Evolutionary conservation across 805 yeast species (phyloP).

Genomic region (Myxozyma monticola): DNA sequence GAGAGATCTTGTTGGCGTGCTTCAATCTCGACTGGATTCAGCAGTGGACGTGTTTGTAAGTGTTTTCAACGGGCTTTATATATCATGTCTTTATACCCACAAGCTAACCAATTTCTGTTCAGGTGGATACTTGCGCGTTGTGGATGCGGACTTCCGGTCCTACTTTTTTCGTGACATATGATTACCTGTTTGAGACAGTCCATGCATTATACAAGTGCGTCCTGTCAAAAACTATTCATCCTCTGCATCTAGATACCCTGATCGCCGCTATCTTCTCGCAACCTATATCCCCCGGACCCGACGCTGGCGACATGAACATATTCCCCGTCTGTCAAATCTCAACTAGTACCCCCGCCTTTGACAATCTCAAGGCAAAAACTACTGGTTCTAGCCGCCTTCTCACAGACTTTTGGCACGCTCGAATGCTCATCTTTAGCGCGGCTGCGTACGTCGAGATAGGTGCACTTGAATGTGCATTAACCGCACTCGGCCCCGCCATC

Average conservation of each 20-base stretch:
- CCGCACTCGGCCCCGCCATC: conserved; percentile 10
- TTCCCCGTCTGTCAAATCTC: no score
- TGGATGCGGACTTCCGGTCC: no score
- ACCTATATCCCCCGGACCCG: no score
- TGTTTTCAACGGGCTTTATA: neutral
- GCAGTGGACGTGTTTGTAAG: conserved; percentile 2
- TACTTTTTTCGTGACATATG: conserved; percentile 9
- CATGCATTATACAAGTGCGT: conserved; percentile 9
- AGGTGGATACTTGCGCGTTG: no score
- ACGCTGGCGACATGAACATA: no score
- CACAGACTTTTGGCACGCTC: conserved; percentile 10
- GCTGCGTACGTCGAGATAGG: neutral
- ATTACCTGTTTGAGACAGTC: conserved; percentile 16
- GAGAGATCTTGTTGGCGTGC: neutral
- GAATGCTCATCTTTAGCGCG: conserved; percentile 7
- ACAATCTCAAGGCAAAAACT: no score
- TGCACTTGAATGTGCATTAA: conserved; percentile 8
- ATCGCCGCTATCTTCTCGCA: no score
- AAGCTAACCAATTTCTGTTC: no score
- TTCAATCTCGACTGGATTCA: neutral
- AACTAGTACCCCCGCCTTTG: no score
- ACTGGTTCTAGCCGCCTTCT: neutral
- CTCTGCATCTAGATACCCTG: no score
- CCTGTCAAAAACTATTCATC: no score
- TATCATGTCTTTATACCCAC: neutral